Evolutionary conservation across 2,329 filamentous ascomycete genomes (phyloP).

Genomic region (Alternaria consortialis): DNA sequence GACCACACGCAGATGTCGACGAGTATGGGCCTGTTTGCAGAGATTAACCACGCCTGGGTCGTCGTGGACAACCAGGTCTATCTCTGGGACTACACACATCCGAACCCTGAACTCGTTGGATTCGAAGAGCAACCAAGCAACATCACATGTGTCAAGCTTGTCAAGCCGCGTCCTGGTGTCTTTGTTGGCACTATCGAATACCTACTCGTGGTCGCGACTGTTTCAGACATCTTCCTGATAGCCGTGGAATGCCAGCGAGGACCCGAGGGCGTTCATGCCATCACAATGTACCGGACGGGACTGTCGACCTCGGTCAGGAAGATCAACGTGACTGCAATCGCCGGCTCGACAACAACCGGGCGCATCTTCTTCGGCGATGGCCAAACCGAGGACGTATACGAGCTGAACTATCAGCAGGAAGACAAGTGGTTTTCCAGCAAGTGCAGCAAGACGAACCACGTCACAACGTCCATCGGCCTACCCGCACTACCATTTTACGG

Average conservation of each 20-base stretch:
- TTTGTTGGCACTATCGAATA: constrained; percentile 88
- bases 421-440: constrained; percentile 95
- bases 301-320: constrained; percentile 83
- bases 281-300: constrained; percentile 86
- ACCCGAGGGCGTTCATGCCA: constrained; percentile 71
- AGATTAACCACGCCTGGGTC: constrained; percentile 94
- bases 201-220: constrained; percentile 87
- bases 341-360: constrained; percentile 78
- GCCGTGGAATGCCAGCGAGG: constrained; percentile 76
- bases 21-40: constrained; percentile 94
- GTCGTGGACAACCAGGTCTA: constrained; percentile 95
- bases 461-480: constrained; percentile 73
- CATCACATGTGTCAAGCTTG: constrained; percentile 90
- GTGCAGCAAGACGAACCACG: constrained; percentile 90
- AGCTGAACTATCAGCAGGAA: constrained; percentile 95
- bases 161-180: constrained; percentile 83
- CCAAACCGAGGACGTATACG: constrained; percentile 85
- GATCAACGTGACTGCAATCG: constrained; percentile 78
- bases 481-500: constrained; percentile 52
- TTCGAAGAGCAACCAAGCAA: constrained; percentile 89
- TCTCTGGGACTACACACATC: constrained; percentile 95
- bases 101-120: constrained; percentile 89
- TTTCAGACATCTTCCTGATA: constrained; percentile 83
- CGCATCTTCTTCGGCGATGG: constrained; percentile 92
- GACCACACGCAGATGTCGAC: constrained; percentile 87